Evolutionary conservation across 148 eudicot species (phyloP), one percentile per base, ranked within the genome.

Genomic region (Rhododendron griersonianum): DNA sequence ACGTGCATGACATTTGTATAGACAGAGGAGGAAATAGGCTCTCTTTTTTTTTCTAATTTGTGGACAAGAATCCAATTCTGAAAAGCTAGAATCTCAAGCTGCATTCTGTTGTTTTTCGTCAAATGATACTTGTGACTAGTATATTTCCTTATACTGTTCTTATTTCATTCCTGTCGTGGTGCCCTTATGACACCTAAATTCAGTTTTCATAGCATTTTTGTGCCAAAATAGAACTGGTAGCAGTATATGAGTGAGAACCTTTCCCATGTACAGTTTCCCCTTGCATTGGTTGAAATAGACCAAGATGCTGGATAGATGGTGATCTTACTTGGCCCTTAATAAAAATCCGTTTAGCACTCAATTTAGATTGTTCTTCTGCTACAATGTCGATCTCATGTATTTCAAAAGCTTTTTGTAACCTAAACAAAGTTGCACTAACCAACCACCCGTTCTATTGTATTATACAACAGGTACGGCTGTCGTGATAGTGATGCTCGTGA

Each of bases 401-500:
- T 1, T 11, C 33, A 67, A 25, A 67, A 11, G 13, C 14, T 25
- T 3, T 25, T 67, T 25, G 11, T 25, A 10, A n/a, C 53, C 25
- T 13, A 67, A 37, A 23, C 53, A 18, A 44, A 21, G 28, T 41
- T 41, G 28, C 28, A 21, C 45, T 47, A 45, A 9, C 21, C 45
- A 37, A 3, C 11, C 47, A 37, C 30, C 30, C 19, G 5, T 81
- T 53, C 33, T 4, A 5, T 86, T 47, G 73, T 69, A 25, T 90
- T 78, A 44, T 69, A 37, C 81, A 65, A 89, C 99, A 97, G 99
- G 99, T 59, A 97, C 99, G 9, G 99, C 99, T 6, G 99, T 97
- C 8, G 98, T 97, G 37, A 86, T 97, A 84, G 99, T 97, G 88
- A 95, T 97, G 98, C 89, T 97, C 35, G 98, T 86, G 16, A 97